A percentile compares a stretch with the other conserved stretches of the same genome.
Conservation (phyloP, 179 eudicot species). For the Sideroxylon spinosum region DNA sequence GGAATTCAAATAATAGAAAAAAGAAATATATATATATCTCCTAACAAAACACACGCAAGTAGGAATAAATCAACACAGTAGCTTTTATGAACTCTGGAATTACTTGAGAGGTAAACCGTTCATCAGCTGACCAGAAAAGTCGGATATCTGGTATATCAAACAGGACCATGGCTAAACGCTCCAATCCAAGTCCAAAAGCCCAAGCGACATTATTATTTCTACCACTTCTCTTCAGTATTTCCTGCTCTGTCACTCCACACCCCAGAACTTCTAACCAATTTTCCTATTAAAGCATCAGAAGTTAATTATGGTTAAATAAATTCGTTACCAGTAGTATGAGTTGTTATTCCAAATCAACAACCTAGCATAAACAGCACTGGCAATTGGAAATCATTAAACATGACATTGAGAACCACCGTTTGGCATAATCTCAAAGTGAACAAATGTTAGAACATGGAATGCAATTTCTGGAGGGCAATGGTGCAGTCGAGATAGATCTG, state of each 20-base stretch:
- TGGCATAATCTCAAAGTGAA: background rate
- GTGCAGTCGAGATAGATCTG: too few relatives aligned
- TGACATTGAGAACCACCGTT: background rate
- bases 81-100: slow-evolving; percentile 2
- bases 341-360: background rate
- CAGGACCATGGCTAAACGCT: slow-evolving; percentile 91
- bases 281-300: slow-evolving; percentile 46
- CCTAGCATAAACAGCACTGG: background rate
- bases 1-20: background rate
- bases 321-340: background rate
- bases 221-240: slow-evolving; percentile 80
- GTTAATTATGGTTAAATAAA: background rate
- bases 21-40: background rate
- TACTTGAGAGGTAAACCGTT: slow-evolving; percentile 95
- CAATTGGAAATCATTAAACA: background rate
- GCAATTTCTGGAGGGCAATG: too few relatives aligned
- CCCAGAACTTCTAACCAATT: slow-evolving; percentile 97
- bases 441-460: too few relatives aligned
- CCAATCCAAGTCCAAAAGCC: slow-evolving; percentile 99
- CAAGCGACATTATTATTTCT: slow-evolving; percentile 72
- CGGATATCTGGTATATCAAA: slow-evolving; percentile 90
- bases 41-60: background rate
- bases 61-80: background rate
- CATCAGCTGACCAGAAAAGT: slow-evolving; percentile 79
- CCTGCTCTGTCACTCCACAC: slow-evolving; percentile 94